Conservation (phyloP, 768 basidiomycete genomes). For the Tricholoma matsutake region DNA sequence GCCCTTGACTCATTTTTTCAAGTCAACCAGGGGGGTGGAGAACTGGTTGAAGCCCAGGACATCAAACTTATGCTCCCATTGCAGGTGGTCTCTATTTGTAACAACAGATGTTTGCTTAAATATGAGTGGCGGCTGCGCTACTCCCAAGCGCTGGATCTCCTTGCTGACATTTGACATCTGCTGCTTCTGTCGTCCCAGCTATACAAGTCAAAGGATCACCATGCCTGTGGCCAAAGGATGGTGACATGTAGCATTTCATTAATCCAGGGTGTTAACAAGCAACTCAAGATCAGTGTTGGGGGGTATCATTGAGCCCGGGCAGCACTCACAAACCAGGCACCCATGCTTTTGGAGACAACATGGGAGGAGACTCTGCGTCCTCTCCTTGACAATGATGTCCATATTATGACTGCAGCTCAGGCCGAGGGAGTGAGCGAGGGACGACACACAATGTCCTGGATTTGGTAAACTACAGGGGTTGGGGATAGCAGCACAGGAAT, state of each 20-base stretch:
- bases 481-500: neutral
- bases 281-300: neutral
- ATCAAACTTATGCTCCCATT: neutral
- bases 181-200: constrained; percentile 6
- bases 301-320: neutral
- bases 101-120: neutral
- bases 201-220: neutral
- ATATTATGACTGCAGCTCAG: neutral
- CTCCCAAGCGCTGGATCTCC: neutral
- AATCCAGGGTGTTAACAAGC: neutral
- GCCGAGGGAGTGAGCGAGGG: no score
- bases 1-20: no score
- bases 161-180: constrained; percentile 4
- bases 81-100: neutral
- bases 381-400: neutral
- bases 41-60: neutral
- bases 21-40: neutral
- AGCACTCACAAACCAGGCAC: neutral
- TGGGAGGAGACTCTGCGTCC: no score
- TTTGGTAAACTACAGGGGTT: no score
- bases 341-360: no score
- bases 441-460: no score
- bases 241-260: no score
- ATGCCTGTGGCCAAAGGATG: neutral
- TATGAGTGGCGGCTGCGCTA: constrained; percentile 12